Evolutionary conservation across 345 rosid species (phyloP), one percentile per base, ranked within the genome.

Genomic region (Lumnitzera racemosa): DNA sequence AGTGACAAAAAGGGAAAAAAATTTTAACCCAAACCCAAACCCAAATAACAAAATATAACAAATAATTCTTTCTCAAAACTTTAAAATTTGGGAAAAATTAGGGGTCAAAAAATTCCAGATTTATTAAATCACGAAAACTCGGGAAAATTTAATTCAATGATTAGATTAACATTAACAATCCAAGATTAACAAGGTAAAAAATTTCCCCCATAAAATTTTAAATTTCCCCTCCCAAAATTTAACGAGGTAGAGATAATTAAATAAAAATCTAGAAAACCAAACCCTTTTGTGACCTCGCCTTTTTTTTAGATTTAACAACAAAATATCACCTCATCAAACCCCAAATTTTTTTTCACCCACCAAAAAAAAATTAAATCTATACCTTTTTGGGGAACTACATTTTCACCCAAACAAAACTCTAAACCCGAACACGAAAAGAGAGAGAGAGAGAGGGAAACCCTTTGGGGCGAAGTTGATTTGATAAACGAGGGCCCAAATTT

Each of bases 281-380:
- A 94, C n/a, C 99, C 97, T 90, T 86, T 84, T 17, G 67, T 75
- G 55, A 90, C 90, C 66, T 86, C 81, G 60, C 99, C 99, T n/a
- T 79, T 84, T 86, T 87, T 94, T 94, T 64, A 94, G 90, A 86
- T n/a, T 94, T 85, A 49, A 94, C 80, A 64, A 81, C 68, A n/a
- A 68, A 66, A 88, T 55, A 74, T 62, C 65, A 88, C 95, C 80
- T 94, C 97, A 60, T 90, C 80, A 47, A 86, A 57, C 61, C 99
- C 99, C n/a, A n/a, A n/a, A 69, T 90, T 70, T 90, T 88, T 94
- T 97, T 94, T 70, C 60, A 56, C 61, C 25, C 52, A 13, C 43
- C 43, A 16, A 55, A 36, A 15, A 13, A 23, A 1, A 41, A 14
- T 16, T 31, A 13, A 51, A 55, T 25, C 20, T 11, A 14, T 50